These are phyloP conservation scores for Ambrosia artemisiifolia DNA, from an alignment of 129 eudicot species.

Conservation along the genomic window DNA sequence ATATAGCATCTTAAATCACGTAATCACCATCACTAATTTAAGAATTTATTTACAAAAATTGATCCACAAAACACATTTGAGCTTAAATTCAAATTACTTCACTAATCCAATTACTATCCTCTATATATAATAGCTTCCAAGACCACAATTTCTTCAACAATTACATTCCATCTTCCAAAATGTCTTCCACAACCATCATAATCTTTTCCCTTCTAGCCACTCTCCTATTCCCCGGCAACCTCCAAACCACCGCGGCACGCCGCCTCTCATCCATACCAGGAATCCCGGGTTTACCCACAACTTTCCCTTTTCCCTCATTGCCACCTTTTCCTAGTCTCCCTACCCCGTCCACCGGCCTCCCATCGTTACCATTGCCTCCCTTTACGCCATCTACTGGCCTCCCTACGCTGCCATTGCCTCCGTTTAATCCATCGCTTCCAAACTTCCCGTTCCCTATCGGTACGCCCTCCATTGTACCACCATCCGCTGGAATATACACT, in stretches of 20 bases:
- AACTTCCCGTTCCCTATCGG: conserved; percentile 14
- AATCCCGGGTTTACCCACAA: neutral
- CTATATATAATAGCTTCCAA: conserved; percentile 7
- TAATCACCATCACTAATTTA: too few species aligned
- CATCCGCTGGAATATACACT: conserved; percentile 11
- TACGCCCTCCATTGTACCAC: conserved; percentile 1
- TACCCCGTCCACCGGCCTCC: neutral
- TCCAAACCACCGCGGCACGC: conserved; percentile 21
- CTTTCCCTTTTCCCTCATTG: neutral
- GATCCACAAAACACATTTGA: too few species aligned
- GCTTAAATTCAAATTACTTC: too few species aligned
- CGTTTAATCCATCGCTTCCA: conserved; percentile 1
- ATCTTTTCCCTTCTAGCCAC: conserved; percentile 13
- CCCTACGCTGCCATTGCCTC: neutral
- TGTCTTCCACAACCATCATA: conserved; percentile 29
- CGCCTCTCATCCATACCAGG: neutral
- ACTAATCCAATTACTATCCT: neutral
- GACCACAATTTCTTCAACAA: neutral
- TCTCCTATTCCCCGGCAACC: conserved; percentile 8
- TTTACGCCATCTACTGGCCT: neutral
- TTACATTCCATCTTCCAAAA: conserved; percentile 2
- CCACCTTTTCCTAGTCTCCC: neutral
- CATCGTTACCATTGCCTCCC: conserved; percentile 7
- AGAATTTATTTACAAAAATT: too few species aligned
- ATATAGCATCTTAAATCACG: too few species aligned